Conservation (phyloP, 169 alveolate species). For the Plasmodium vinckei region DNA sequence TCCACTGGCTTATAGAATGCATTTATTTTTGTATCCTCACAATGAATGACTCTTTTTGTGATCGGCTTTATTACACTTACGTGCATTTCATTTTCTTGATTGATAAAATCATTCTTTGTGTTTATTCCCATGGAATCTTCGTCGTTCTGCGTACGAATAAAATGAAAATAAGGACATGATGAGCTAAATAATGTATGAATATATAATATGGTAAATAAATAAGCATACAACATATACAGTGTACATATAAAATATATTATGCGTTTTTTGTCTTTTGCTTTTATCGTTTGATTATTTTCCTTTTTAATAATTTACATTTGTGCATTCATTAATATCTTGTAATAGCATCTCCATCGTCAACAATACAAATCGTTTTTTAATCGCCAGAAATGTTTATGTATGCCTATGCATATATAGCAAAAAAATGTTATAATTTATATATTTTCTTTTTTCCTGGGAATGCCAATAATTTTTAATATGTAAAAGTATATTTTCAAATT, state of each 20-base stretch:
- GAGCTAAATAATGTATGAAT: not conserved
- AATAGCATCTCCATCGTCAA: constrained; percentile 6
- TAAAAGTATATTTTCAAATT: no score
- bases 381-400: not conserved
- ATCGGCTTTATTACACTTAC: constrained; percentile 67
- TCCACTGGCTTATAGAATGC: constrained; percentile 73
- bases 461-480: no score
- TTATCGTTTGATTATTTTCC: not conserved
- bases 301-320: not conserved
- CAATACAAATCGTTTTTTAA: not conserved
- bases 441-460: no score
- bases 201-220: not conserved
- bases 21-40: constrained; percentile 40
- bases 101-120: constrained; percentile 44
- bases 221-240: not conserved
- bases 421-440: no score
- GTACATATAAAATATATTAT: no score
- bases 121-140: constrained; percentile 5
- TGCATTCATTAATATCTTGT: constrained; percentile 1
- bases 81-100: constrained; percentile 66
- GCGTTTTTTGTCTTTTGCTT: not conserved
- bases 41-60: constrained; percentile 40
- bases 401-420: not conserved
- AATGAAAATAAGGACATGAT: constrained; percentile 4
- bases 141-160: constrained; percentile 6